phyloP scores from a whole-genome alignment of 257 asterid species.

The Solanum okadae region DNA sequence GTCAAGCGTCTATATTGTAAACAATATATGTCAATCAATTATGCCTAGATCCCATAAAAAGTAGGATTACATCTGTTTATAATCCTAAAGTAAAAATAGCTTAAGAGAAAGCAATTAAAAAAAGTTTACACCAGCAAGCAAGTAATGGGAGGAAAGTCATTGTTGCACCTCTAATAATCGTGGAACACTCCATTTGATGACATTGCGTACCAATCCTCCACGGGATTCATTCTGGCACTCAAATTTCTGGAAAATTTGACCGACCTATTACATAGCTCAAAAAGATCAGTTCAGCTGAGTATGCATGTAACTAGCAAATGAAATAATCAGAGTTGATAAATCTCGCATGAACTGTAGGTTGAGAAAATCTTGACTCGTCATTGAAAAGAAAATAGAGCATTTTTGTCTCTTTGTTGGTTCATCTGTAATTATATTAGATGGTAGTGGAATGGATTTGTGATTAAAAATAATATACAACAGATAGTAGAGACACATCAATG shows the following conservation, averaged over 20 bases:
- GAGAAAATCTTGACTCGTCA: background rate
- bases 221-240: constrained; percentile 45
- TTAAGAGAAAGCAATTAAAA: background rate
- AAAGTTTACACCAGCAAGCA: background rate
- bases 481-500: background rate
- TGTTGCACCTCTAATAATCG: constrained; percentile 53
- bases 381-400: background rate
- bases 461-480: background rate
- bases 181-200: constrained; percentile 77
- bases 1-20: background rate
- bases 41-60: background rate
- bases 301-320: background rate
- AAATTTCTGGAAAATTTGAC: constrained; percentile 74
- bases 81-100: background rate
- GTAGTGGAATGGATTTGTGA: background rate
- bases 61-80: background rate
- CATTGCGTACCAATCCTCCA: constrained; percentile 58
- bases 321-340: background rate
- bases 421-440: background rate
- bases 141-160: background rate
- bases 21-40: background rate
- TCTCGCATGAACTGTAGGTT: background rate
- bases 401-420: background rate
- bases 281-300: background rate
- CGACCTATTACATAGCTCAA: constrained; percentile 34